Evolutionary conservation across 441 rosid genomes (phyloP).

Genomic region (Capsella rubella): DNA sequence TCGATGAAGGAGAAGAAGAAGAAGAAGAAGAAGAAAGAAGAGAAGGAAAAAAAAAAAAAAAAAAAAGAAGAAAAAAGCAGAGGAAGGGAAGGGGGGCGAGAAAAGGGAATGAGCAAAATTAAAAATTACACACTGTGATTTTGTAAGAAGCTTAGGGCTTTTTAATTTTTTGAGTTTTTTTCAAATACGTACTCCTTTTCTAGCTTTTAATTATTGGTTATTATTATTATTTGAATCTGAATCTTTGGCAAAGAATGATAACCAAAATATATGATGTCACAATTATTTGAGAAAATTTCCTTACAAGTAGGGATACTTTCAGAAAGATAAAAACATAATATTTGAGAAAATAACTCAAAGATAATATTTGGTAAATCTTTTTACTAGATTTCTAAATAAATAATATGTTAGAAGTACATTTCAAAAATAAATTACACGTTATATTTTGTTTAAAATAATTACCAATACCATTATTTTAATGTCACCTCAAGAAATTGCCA

Average conservation of each 20-base stretch:
- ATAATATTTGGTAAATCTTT: not conserved
- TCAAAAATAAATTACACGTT: not conserved
- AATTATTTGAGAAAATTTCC: not conserved
- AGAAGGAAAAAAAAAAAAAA: not conserved
- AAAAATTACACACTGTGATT: conserved; percentile 23
- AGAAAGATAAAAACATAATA: not conserved
- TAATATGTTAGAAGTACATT: not conserved
- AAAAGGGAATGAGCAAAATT: conserved; percentile 13
- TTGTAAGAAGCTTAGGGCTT: conserved; percentile 44
- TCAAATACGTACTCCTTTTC: not conserved
- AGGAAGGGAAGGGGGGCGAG: conserved; percentile 33
- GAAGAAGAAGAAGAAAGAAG: not conserved
- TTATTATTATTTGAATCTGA: not conserved
- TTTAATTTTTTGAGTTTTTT: not conserved
- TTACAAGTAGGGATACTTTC: not conserved
- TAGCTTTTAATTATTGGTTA: not conserved
- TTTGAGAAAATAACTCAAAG: not conserved
- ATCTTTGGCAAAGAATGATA: conserved; percentile 16
- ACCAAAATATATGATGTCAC: conserved; percentile 14
- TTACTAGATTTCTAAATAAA: not conserved
- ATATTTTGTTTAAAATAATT: not conserved
- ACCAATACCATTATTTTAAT: not conserved
- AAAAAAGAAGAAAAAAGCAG: not conserved
- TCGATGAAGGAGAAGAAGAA: conserved; percentile 1
- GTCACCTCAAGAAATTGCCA: not conserved